Base-by-base conservation (phyloP, 192 early-diverging fungal species). In the Rhizophagus prolifer region DNA sequence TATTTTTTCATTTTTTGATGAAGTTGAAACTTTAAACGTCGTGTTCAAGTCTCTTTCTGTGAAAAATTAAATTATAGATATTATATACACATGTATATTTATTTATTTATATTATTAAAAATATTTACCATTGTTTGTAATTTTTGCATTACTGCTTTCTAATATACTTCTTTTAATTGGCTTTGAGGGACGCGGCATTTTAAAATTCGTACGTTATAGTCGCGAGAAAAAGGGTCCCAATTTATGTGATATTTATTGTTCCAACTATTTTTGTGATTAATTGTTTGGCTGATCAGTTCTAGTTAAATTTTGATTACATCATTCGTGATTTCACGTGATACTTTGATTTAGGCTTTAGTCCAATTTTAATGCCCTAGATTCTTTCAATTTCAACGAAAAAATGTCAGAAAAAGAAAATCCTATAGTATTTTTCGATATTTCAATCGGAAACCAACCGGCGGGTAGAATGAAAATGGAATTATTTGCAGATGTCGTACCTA, bases 381-480 rank as follows among this genome's bases (percentile, higher is more conserved):
- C 36, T 44, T 44, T 44, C 1, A 44, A 10, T 12, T 44, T 12
- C 41, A 44, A 44, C 41, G 12, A 10, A 44, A 44, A 44, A 12
- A 44, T 44, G 41, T 44, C 10, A 26, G 70, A 71, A 16, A 71
- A 58, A 58, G 72, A 74, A 31, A 74, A 74, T 26, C 72, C 72
- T 16, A 74, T 74, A 74, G 89, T 90, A 5, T 94, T 94, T 74
- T 93, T 94, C 70, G 93, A 94, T 78, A 87, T 93, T 16, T 87
- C 90, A 25, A 94, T 94, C 79, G 93, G 91, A 66, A 86, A 82
- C 64, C 79, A 87, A 26, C 83, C 87, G 10, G 84, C 86, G 13
- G 88, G 86, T 38, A 81, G 88, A n/a, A 90, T 90, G 81, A 90
- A 89, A 81, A 91, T 91, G 88, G 91, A 91, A 76, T 81, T 90